Conservation (phyloP, 495 filamentous ascomycete species). For the Bombardia bombarda region DNA sequence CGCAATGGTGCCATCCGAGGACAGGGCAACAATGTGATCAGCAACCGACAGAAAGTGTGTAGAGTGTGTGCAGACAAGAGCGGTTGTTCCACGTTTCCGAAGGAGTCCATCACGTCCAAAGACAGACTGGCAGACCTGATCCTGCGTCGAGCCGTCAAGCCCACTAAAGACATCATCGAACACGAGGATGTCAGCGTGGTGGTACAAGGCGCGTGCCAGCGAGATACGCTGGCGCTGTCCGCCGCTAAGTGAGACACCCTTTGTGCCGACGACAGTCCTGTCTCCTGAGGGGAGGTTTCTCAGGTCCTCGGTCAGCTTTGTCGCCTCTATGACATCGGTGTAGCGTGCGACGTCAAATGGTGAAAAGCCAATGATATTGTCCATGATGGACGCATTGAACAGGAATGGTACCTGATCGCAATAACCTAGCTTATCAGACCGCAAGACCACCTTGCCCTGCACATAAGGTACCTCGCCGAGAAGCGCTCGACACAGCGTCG, state of each 20-base stretch:
- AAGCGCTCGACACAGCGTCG: conserved; percentile 23
- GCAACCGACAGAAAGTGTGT: conserved; percentile 32
- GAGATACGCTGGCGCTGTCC: conserved; percentile 54
- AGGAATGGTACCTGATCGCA: conserved; percentile 33
- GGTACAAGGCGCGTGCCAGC: conserved; percentile 15
- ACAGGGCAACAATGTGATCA: conserved; percentile 32
- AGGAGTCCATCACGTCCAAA: conserved; percentile 21
- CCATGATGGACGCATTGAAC: conserved; percentile 24
- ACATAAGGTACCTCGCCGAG: conserved; percentile 12
- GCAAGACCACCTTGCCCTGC: conserved; percentile 18
- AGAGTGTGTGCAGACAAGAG: conserved; percentile 1
- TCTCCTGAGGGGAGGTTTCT: conserved; percentile 20
- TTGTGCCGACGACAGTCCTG: conserved; percentile 49
- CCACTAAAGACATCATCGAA: conserved; percentile 46
- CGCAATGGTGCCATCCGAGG: not conserved
- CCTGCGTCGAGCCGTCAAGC: conserved; percentile 49
- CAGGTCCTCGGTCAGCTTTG: conserved; percentile 48
- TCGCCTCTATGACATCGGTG: conserved; percentile 45
- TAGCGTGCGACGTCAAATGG: conserved; percentile 52
- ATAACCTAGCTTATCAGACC: conserved; percentile 4
- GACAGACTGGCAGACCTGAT: conserved; percentile 45
- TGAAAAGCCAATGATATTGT: conserved; percentile 10
- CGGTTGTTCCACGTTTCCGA: conserved; percentile 4
- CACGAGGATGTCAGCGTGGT: conserved; percentile 6
- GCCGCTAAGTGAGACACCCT: conserved; percentile 52